phyloP scores from a whole-genome alignment of 257 asterid genomes.

The Mitragyna speciosa region DNA sequence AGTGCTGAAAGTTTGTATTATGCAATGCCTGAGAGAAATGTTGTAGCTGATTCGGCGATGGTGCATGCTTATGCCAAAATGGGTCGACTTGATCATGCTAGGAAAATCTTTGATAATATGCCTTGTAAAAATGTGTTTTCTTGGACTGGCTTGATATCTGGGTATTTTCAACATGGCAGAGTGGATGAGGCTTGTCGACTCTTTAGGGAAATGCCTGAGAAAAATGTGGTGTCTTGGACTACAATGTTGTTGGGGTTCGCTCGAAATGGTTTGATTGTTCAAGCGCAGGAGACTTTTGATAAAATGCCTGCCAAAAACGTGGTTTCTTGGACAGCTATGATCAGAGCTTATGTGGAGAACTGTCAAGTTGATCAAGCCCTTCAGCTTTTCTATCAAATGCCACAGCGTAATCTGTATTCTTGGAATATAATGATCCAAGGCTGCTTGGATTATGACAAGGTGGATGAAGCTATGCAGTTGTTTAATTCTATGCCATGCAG shows the following conservation, averaged over 20 bases:
- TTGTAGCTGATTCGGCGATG: conserved; percentile 80
- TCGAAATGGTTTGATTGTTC: conserved; percentile 53
- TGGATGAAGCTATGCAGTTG: conserved; percentile 49
- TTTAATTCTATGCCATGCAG: conserved; percentile 50
- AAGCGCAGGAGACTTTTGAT: conserved; percentile 56
- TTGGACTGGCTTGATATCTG: conserved; percentile 83
- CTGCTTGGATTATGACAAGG: conserved; percentile 38
- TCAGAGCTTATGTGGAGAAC: conserved; percentile 63
- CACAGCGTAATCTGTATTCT: conserved; percentile 54
- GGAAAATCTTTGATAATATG: conserved; percentile 50
- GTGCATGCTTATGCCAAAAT: conserved; percentile 72
- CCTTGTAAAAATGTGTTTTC: conserved; percentile 58
- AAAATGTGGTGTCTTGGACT: conserved; percentile 76
- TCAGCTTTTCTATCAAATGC: conserved; percentile 57
- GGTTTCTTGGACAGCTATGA: conserved; percentile 82
- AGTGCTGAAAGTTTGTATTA: conserved; percentile 59
- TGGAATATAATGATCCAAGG: conserved; percentile 78
- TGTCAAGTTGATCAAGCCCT: conserved; percentile 42
- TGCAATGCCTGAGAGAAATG: conserved; percentile 59
- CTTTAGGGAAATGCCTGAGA: conserved; percentile 42
- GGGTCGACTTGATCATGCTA: conserved; percentile 62
- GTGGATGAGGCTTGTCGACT: conserved; percentile 56
- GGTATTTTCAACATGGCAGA: conserved; percentile 52
- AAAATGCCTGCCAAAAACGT: conserved; percentile 65
- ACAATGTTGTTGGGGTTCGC: conserved; percentile 55